Evolutionary conservation across 2,329 filamentous ascomycete species (phyloP).

Genomic region (Pyrenochaeta sp.): DNA sequence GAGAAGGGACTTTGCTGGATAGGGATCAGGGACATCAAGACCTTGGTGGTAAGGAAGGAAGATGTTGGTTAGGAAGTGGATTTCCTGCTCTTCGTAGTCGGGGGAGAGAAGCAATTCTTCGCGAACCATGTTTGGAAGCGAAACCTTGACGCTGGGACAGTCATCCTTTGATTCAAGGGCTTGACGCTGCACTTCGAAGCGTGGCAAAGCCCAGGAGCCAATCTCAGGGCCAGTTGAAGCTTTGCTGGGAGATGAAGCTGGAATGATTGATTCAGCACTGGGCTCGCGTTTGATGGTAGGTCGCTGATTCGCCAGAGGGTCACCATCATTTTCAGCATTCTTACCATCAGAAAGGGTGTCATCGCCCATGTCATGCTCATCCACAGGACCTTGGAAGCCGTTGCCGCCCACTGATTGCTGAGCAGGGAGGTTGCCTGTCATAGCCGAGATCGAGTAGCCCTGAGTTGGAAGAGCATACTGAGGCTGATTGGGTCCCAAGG

Average conservation of each 20-base stretch:
- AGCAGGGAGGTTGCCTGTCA: too few relatives aligned
- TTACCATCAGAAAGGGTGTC: too few relatives aligned
- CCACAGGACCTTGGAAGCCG: too few relatives aligned
- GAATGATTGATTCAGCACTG: too few relatives aligned
- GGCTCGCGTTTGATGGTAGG: too few relatives aligned
- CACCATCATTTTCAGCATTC: too few relatives aligned
- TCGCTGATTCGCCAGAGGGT: too few relatives aligned
- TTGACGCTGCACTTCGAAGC: conserved; percentile 22
- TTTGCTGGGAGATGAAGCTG: not conserved
- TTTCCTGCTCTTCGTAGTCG: conserved; percentile 34
- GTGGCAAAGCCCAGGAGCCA: conserved; percentile 27
- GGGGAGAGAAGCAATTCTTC: conserved; percentile 36
- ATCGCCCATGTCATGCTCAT: too few relatives aligned
- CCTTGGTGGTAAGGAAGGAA: conserved; percentile 38
- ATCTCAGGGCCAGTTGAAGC: conserved; percentile 6
- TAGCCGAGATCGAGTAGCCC: too few relatives aligned
- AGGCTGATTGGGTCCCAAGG: too few relatives aligned
- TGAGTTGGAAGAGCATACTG: too few relatives aligned
- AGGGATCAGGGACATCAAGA: conserved; percentile 21
- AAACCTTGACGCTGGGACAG: conserved; percentile 35
- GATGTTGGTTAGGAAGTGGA: conserved; percentile 32
- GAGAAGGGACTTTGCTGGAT: conserved; percentile 30
- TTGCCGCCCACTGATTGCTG: too few relatives aligned
- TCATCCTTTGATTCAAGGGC: conserved; percentile 13
- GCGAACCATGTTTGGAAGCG: conserved; percentile 48